Evolutionary conservation across 768 basidiomycete species (phyloP), one percentile per base, ranked within the genome.

Genomic region (Amanita exitialis): DNA sequence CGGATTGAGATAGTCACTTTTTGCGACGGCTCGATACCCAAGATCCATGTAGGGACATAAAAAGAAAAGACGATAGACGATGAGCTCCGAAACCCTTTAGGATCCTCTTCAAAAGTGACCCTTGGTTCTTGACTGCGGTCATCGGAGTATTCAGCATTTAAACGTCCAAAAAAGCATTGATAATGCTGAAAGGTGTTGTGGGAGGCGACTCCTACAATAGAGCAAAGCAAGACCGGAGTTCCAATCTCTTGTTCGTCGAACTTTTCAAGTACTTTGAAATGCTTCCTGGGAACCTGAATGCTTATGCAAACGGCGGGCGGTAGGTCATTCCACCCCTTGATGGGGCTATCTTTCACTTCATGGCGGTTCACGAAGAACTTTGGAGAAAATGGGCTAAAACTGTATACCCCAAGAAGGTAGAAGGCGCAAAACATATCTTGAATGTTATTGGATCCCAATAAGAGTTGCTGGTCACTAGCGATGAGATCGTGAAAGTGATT

Each of bases 391-490:
- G 45, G 20, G 3, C 44, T 18, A 34, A 55, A 35, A 8, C 54
- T 53, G 47, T 63, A 51, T 3, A 74, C 48, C 30, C 64, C 61
- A 25, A 60, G 61, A 16, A 66, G 57, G 49, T 68, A 61, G 3
- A 75, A 60, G 37, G 69, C 64, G 28, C 63, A 66, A 35, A 63
- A 63, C 3, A 75, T 56, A 18, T 75, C 73, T 51, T 73, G 69
- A 42, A 65, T 68, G 53, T 63, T 59, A 46, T 64, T 64, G 3
- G 9, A 27, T 44, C 66, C 68, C 38, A 64, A 54, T 0, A 65
- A 7, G 6, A 68, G 56, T 0, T 44, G 58, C 37, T 36, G 56
- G 39, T 64, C 64, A 1, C 36, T 21, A 7, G 48, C 47, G 8
- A 68, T 55, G 12, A 68, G 57, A 15, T 53, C 43, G 12, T 66